phyloP scores from a whole-genome alignment of 176 grass and related monocot species.

The Urochloa ruziziensis region DNA sequence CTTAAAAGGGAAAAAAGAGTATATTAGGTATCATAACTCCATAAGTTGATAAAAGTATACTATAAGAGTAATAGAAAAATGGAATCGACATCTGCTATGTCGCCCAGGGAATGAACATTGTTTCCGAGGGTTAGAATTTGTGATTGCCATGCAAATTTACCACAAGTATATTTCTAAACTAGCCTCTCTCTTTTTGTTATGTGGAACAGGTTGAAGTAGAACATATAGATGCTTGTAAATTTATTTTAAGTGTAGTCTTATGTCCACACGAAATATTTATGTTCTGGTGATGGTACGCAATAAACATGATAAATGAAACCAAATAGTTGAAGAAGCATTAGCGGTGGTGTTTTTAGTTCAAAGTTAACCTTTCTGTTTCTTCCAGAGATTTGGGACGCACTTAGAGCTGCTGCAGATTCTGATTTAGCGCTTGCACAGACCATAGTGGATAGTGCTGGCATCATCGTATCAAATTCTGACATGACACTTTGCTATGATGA shows the following conservation, averaged over 20 bases:
- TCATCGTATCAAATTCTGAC: slow-evolving; percentile 85
- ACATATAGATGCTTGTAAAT: background rate
- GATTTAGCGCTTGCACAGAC: slow-evolving; percentile 73
- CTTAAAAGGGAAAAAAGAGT: background rate
- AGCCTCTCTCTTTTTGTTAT: background rate
- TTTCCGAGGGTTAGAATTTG: background rate
- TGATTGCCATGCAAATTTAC: background rate
- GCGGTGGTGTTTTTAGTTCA: background rate
- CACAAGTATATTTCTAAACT: background rate
- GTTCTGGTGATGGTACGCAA: background rate
- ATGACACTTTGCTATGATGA: slow-evolving; percentile 88
- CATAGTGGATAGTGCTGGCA: slow-evolving; percentile 92
- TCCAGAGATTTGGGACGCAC: slow-evolving; percentile 96
- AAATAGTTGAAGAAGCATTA: slow-evolving; percentile 6
- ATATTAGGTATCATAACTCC: background rate
- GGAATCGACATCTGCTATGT: background rate
- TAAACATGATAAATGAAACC: background rate
- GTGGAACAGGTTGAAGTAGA: background rate
- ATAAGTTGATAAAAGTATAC: slow-evolving; percentile 21
- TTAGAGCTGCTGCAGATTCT: slow-evolving; percentile 79
- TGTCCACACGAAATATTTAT: slow-evolving; percentile 4
- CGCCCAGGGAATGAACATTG: background rate
- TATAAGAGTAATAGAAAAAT: background rate
- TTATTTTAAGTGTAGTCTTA: background rate
- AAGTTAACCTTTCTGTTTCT: slow-evolving; percentile 8